phyloP scores from a whole-genome alignment of 1,284 basidiomycete species.

The Boletus semigastroideus region DNA sequence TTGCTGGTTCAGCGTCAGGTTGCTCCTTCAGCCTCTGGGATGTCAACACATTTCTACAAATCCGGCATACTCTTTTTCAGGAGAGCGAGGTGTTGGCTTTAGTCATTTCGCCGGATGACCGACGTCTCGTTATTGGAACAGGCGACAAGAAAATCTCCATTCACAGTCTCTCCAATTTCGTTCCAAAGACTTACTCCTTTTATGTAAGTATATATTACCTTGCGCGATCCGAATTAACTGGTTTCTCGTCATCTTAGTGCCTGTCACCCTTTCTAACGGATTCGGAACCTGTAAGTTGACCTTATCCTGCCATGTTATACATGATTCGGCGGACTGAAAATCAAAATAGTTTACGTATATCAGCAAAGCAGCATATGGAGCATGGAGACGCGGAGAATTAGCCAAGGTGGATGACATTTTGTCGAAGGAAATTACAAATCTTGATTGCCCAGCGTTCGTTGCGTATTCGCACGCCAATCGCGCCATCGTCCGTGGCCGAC shows the following conservation, averaged over 20 bases:
- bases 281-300: slow-evolving; percentile 5
- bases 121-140: neutral
- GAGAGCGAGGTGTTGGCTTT: neutral
- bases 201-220: neutral
- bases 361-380: neutral
- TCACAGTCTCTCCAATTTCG: neutral
- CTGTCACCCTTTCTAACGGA: neutral
- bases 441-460: neutral
- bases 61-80: neutral
- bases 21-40: slow-evolving; percentile 8
- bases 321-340: neutral
- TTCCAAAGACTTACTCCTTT: neutral
- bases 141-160: neutral
- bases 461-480: slow-evolving; percentile 7
- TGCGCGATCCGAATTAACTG: neutral
- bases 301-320: neutral
- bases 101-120: slow-evolving; percentile 6
- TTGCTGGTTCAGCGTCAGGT: slow-evolving; percentile 3
- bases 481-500: slow-evolving; percentile 8
- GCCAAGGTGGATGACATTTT: slow-evolving; percentile 3
- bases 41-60: neutral
- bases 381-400: slow-evolving; percentile 7
- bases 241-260: neutral
- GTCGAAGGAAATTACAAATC: slow-evolving; percentile 4
- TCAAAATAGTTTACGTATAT: slow-evolving; percentile 5